Evolutionary conservation across 208 protist species (phyloP), one percentile per base, ranked within the genome.

Genomic region (Acanthamoeba triangularis): DNA sequence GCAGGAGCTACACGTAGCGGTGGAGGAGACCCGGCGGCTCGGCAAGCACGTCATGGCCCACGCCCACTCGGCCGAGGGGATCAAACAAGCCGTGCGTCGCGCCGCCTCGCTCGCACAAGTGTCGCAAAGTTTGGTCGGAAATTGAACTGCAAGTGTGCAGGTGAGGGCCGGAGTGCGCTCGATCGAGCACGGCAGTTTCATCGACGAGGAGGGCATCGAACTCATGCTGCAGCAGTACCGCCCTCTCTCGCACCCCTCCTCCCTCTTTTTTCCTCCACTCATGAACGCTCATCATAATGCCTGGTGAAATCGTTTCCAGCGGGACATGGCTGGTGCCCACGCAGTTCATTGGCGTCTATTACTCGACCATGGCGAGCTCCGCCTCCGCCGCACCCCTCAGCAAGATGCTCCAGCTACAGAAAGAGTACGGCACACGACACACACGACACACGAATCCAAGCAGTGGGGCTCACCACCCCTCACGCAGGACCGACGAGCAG

Each of bases 101-200:
- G 18, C 56, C 3, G 13, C 2, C 56, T 61, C 49, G 49, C 49
- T n/a, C n/a, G n/a, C 49, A 13, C 49, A 54, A 54, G 49, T 54
- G 5, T 5, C 49, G 49, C 49, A 16, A 54, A 54, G n/a, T n/a
- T n/a, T n/a, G n/a, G n/a, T n/a, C n/a, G n/a, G n/a, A n/a, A n/a
- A n/a, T n/a, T n/a, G n/a, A n/a, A n/a, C n/a, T n/a, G 74, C 37
- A 82, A 49, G n/a, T 76, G 35, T 14, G 14, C 49, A 93, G 87
- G 59, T 93, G 10, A 20, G 56, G 18, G 87, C 87, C 6, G 87
- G 87, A 6, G 87, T 93, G 10, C 30, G 65, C 3, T 93, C 87
- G 28, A 93, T 93, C 23, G 87, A 93, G 37, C 87, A 93, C 23
- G 87, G 87, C 65, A 78, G 61, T 41, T 93, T 93, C 33, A 93